Base-by-base conservation (phyloP, 2,329 filamentous ascomycete genomes). In the Clarireedia homoeocarpa region DNA sequence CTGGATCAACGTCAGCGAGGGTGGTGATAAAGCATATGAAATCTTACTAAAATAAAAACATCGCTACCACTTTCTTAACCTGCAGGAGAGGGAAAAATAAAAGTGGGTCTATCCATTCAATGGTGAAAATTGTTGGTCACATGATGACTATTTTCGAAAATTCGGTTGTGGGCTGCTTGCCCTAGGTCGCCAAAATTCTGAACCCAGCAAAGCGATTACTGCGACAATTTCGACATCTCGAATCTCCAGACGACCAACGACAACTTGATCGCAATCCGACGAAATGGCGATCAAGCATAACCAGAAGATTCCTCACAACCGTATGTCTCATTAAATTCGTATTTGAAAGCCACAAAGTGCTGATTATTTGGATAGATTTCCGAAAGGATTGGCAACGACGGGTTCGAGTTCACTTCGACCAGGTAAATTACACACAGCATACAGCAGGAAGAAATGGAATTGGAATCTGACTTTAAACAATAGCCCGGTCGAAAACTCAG, bases 321-420 rank as follows among this genome's bases (percentile, higher is more conserved):
- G 87, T 90, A 80, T 81, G 86, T 74, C 59, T 34, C 72, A 70
- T 62, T 56, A 59, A 63, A 61, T 64, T 59, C 58, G 51, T 58
- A 56, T 62, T 66, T 63, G 56, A 60, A 65, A 52, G 58, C 67
- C 57, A 34, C 49, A 20, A 57, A 52, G 48, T 63, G 62, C 69
- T 73, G 65, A 73, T 63, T 45, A 12, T 40, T 12, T 58, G 67
- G 65, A 63, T 72, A 94, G 89, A 96, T 77, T 96, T 96, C 89
- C 91, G 90, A 81, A 96, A 96, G 90, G 91, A 99, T 84, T 99
- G 94, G 94, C 91, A 97, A 80, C 89, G 91, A 81, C 89, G 91
- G 81, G 94, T 99, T 75, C 89, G 91, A 80, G 89, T 89, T 79
- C 94, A 99, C 85, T 99, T 99, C 82, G 91, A 99, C 84, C 94